Evolutionary conservation across 2,329 filamentous ascomycete genomes (phyloP), one percentile per base, ranked within the genome.

Genomic region (Venturia pyrina): DNA sequence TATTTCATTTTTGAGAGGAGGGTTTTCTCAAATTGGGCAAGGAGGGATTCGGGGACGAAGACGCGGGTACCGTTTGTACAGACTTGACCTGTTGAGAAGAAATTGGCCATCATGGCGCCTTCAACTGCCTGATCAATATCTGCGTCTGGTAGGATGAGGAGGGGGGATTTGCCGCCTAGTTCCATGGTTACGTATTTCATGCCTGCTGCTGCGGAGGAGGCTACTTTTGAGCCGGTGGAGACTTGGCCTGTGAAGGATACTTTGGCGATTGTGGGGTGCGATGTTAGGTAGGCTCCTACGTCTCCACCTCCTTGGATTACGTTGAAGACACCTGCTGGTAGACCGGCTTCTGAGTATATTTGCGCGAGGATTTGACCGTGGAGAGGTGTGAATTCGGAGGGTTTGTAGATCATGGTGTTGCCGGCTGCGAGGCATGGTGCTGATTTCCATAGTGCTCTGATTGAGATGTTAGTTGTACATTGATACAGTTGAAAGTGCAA

Each of bases 121-220:
- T 96, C 88, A 43, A 91, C 92, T n/a, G 92, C 92, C 71, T 86
- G 85, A 59, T 90, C 87, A 24, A 93, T 76, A 63, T 91, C 85
- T 19, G 89, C 89, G 72, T 96, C 91, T 0, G 90, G 89, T 0
- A 96, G 85, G 60, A 96, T 82, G 63, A 96, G 80, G 53, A 91
- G 81, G 0, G 91, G 90, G 67, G 88, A 91, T 79, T 96, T 96
- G 62, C 92, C 92, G 65, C 92, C 92, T 0, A 96, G 83, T 78
- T 96, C 92, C 89, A 96, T 93, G 24, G 92, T 96, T 62, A 95
- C 88, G 73, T 92, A 91, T 78, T 96, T 96, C 89, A 96, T 92
- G 70, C 85, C 85, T 41, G 85, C 85, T 0, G 89, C 88, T 2
- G 91, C 91, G 44, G 87, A 81, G 56, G 84, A 85, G 11, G 91